phyloP scores from a whole-genome alignment of 2,329 filamentous ascomycete genomes.

The Penicillium sp. region DNA sequence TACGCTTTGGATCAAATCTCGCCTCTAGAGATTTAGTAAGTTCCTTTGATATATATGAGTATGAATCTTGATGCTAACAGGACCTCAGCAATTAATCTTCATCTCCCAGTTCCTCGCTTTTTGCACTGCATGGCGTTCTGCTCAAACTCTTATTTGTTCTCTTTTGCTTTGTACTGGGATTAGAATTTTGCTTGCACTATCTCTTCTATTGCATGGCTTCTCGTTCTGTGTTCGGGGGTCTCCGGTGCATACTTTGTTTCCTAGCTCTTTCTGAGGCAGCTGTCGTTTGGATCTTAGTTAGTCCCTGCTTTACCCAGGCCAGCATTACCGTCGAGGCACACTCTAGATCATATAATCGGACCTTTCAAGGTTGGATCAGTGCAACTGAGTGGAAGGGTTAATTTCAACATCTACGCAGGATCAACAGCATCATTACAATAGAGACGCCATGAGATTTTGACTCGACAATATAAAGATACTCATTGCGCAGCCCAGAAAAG shows the following conservation, averaged over 20 bases:
- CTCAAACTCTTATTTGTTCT: no score
- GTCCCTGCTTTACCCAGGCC: no score
- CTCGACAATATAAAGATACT: no score
- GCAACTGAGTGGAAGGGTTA: no score
- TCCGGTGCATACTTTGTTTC: slow-evolving; percentile 1
- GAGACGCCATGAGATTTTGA: no score
- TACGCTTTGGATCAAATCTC: slow-evolving; percentile 95
- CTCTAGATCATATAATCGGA: no score
- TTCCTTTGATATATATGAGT: slow-evolving; percentile 2
- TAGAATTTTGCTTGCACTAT: slow-evolving; percentile 2
- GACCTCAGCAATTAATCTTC: slow-evolving; percentile 28
- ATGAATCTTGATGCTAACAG: slow-evolving; percentile 15
- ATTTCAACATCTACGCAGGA: no score
- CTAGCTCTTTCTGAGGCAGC: slow-evolving; percentile 1
- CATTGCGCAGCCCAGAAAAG: no score
- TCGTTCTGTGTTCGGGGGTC: slow-evolving; percentile 8
- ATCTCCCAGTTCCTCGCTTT: slow-evolving; percentile 9
- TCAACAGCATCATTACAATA: no score
- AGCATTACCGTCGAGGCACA: no score
- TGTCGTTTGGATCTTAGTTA: not conserved
- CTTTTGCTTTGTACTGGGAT: no score
- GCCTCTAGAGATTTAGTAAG: slow-evolving; percentile 83
- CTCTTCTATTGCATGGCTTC: not conserved
- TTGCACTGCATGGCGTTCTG: slow-evolving; percentile 8
- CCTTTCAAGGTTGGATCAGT: no score